Evolutionary conservation across 306 rosid species (phyloP).

Genomic region (Sophora flavescens): DNA sequence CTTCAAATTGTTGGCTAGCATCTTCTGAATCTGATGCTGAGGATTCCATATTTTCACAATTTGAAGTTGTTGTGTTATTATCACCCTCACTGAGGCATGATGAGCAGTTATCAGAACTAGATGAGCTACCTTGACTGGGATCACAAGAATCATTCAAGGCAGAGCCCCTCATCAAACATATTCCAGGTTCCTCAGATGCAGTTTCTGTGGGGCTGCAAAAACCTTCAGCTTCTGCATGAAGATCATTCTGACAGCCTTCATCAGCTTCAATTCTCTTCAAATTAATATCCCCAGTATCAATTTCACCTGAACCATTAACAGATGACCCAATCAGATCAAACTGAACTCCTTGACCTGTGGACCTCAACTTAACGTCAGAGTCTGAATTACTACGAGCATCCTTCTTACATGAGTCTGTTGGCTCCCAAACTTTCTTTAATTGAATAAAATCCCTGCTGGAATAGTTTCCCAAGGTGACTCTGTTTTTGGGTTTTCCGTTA

Average conservation of each 20-base stretch:
- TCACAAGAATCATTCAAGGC: constrained; percentile 54
- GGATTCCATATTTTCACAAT: constrained; percentile 80
- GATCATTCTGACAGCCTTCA: constrained; percentile 56
- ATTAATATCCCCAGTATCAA: constrained; percentile 56
- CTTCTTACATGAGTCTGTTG: constrained; percentile 77
- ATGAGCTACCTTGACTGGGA: constrained; percentile 54
- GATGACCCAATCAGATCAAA: constrained; percentile 59
- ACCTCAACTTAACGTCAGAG: constrained; percentile 65
- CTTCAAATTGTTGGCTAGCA: constrained; percentile 81
- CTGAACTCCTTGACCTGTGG: constrained; percentile 57
- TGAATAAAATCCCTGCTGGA: constrained; percentile 68
- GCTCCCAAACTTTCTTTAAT: constrained; percentile 94
- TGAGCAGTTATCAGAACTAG: constrained; percentile 80
- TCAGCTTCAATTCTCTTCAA: constrained; percentile 58
- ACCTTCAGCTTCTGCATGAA: constrained; percentile 51
- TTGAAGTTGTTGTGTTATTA: constrained; percentile 73
- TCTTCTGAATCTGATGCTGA: constrained; percentile 93
- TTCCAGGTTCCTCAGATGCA: constrained; percentile 57
- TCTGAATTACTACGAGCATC: constrained; percentile 75
- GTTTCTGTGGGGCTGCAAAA: constrained; percentile 54
- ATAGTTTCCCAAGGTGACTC: constrained; percentile 60
- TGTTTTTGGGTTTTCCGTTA: constrained; percentile 75
- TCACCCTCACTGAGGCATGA: constrained; percentile 92
- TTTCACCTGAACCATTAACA: constrained; percentile 53
- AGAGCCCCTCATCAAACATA: constrained; percentile 42